These are phyloP conservation scores for Pythium monospermum DNA, from an alignment of 352 stramenopile species.

Conservation along the genomic window DNA sequence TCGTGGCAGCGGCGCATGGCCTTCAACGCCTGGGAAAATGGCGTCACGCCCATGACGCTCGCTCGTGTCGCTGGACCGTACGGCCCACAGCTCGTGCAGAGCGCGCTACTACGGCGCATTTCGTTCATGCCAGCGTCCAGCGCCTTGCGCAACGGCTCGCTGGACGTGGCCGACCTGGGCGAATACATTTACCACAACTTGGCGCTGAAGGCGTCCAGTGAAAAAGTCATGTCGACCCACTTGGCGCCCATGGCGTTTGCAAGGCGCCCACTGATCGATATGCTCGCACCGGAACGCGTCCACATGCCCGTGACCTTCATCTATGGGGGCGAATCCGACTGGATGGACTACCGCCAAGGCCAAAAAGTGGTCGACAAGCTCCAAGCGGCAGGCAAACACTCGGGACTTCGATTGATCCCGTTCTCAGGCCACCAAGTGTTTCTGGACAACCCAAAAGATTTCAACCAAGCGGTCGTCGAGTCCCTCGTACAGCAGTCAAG, in stretches of 20 bases:
- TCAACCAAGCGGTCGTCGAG: conserved; percentile 61
- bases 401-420: conserved; percentile 57
- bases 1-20: conserved; percentile 57
- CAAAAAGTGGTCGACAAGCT: conserved; percentile 58
- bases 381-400: conserved; percentile 21
- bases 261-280: conserved; percentile 59
- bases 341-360: conserved; percentile 81
- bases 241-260: conserved; percentile 64
- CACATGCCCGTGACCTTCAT: conserved; percentile 83
- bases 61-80: conserved; percentile 71
- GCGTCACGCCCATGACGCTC: conserved; percentile 74
- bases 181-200: conserved; percentile 87
- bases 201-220: conserved; percentile 70
- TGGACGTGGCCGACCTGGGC: conserved; percentile 54
- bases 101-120: conserved; percentile 52
- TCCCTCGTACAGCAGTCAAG: conserved; percentile 15
- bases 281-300: conserved; percentile 46
- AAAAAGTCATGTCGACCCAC: conserved; percentile 72
- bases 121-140: conserved; percentile 74
- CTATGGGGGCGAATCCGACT: conserved; percentile 75
- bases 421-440: conserved; percentile 79
- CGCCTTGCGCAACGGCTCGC: conserved; percentile 56
- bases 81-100: conserved; percentile 67
- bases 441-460: conserved; percentile 69
- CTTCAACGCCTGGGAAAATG: conserved; percentile 55